Conservation (phyloP, 208 protist genomes). For the Leishmania martiniquensis region DNA sequence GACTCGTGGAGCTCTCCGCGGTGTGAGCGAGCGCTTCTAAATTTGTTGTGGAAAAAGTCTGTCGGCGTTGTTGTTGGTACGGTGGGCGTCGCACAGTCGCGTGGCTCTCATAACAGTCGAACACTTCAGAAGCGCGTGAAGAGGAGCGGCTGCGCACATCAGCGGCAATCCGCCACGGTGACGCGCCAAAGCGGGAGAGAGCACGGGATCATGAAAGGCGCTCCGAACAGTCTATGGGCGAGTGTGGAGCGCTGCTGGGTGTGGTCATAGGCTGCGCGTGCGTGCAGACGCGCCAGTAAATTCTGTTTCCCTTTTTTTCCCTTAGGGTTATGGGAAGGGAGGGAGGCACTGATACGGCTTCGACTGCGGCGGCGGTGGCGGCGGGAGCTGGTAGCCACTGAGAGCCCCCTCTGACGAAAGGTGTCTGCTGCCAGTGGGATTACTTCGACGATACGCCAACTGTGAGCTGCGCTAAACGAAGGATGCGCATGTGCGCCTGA, state of each 20-base stretch:
- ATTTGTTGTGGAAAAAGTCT: no score
- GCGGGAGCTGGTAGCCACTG: background rate
- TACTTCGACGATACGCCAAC: background rate
- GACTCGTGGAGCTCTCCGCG: constrained; percentile 23
- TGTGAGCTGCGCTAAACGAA: background rate
- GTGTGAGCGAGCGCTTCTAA: constrained; percentile 1
- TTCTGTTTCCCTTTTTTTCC: no score
- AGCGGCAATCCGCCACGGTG: background rate
- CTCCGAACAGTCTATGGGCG: background rate
- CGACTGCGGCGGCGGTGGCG: background rate
- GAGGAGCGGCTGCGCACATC: background rate
- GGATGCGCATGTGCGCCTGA: background rate
- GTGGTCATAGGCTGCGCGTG: no score
- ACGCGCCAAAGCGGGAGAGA: background rate
- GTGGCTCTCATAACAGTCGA: background rate
- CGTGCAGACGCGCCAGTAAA: no score
- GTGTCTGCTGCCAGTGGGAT: background rate
- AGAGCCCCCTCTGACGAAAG: no score
- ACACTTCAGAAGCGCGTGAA: background rate
- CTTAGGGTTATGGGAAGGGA: no score
- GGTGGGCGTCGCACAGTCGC: no score
- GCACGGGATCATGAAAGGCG: background rate
- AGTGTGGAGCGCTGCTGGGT: background rate
- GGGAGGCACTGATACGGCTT: background rate
- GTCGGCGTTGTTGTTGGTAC: no score